These are phyloP conservation scores for Amanita muscaria DNA, from an alignment of 768 basidiomycete species.

Conservation along the genomic window DNA sequence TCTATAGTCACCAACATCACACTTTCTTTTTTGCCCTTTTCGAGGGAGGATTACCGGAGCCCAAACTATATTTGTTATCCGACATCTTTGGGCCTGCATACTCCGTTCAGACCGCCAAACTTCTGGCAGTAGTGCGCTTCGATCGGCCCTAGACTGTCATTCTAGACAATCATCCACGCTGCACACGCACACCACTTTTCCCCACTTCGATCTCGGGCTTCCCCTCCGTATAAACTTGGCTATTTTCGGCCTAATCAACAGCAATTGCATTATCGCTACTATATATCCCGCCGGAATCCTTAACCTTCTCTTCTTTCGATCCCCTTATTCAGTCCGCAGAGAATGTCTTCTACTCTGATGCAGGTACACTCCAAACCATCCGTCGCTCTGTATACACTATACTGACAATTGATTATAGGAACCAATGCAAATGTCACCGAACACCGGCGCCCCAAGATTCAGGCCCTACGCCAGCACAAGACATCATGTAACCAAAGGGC, in stretches of 20 bases:
- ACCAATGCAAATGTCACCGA: slow-evolving; percentile 31
- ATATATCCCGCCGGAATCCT: slow-evolving; percentile 4
- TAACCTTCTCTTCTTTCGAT: not conserved
- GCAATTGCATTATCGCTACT: slow-evolving; percentile 5
- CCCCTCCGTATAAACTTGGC: slow-evolving; percentile 1
- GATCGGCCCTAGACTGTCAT: slow-evolving; percentile 2
- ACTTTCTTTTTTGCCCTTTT: too few species aligned
- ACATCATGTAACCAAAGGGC: slow-evolving; percentile 77
- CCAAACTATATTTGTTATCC: slow-evolving; percentile 1
- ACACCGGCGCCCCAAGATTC: slow-evolving; percentile 34
- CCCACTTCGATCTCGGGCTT: slow-evolving; percentile 3
- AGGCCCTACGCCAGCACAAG: slow-evolving; percentile 67
- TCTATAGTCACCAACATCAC: too few species aligned
- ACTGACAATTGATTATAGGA: slow-evolving; percentile 23
- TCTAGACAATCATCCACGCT: not conserved
- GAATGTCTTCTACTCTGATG: slow-evolving; percentile 35
- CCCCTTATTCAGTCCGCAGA: not conserved
- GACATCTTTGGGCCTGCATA: not conserved
- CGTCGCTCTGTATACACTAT: too few species aligned
- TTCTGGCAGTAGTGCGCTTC: slow-evolving; percentile 7
- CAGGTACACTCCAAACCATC: too few species aligned
- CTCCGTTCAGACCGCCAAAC: not conserved
- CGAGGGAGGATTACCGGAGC: not conserved
- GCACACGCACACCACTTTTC: not conserved
- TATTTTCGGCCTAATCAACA: slow-evolving; percentile 2